Base-by-base conservation (phyloP, 176 grass and related monocot species). In the Cenchrus fungigraminus region DNA sequence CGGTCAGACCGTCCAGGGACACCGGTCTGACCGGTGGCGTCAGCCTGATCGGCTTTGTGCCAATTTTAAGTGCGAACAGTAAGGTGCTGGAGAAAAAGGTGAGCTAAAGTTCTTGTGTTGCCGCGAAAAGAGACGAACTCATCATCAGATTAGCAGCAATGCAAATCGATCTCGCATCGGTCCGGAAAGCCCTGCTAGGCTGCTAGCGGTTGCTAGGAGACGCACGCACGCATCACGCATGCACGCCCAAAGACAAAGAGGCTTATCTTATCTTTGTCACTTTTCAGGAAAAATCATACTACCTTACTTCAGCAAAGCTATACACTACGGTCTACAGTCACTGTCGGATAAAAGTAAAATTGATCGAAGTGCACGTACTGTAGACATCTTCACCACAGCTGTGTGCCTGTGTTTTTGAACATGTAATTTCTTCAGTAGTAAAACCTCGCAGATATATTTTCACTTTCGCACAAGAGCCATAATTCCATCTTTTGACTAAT, bases 221-320 rank as follows among this genome's bases (percentile, higher is more conserved):
- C 59, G 59, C 59, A 89, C 70, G 84, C 64, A 57, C 37, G 37
- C 37, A 25, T 25, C 25, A 3, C 3, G 37, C 37, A 40, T 40
- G 37, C 37, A 25, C 25, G 25, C 34, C 37, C 37, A 40, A 40
- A 40, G 37, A 40, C 73, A 72, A 78, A 79, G 56, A 86, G 74
- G 45, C 69, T 50, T 50, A 72, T 29, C 78, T 78, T 55, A 16
- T 82, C 83, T 90, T 71, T 77, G 65, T 14, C 83, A 13, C 79
- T 78, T 90, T 87, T 17, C 29, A 75, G 80, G 84, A 90, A 90
- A 87, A 79, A 83, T 84, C 80, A 69, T 34, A 62, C 68, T 28
- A 79, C 49, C 68, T 90, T 90, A 19, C 74, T 19, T 68, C 68
- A n/a, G 12, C 44, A 86, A 90, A 85, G 67, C 17, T 11, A 40